phyloP scores from a whole-genome alignment of 805 yeast genomes.

The Barnettozyma sp. region DNA sequence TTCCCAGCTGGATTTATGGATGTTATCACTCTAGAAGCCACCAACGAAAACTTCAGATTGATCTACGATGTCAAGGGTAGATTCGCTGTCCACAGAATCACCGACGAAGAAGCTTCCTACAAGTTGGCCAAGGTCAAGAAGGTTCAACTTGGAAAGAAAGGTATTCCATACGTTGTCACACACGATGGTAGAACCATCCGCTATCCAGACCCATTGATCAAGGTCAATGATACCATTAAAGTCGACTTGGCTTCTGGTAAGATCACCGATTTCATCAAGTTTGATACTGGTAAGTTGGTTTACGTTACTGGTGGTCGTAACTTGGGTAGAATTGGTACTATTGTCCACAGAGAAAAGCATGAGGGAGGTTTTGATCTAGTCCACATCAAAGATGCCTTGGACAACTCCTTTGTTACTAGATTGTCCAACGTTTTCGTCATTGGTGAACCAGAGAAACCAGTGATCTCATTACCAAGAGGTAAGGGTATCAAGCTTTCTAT shows the following conservation, averaged over 20 bases:
- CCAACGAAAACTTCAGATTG: slow-evolving; percentile 99
- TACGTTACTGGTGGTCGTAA: slow-evolving; percentile 98
- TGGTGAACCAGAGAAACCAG: slow-evolving; percentile 94
- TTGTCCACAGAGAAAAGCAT: slow-evolving; percentile 94
- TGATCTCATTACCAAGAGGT: slow-evolving; percentile 96
- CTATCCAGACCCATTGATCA: slow-evolving; percentile 97
- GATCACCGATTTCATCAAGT: slow-evolving; percentile 81
- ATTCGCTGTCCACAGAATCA: slow-evolving; percentile 98
- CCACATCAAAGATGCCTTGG: slow-evolving; percentile 92
- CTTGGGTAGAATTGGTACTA: slow-evolving; percentile 97
- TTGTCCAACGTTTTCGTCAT: slow-evolving; percentile 86
- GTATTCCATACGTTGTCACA: slow-evolving; percentile 96
- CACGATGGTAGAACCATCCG: slow-evolving; percentile 99
- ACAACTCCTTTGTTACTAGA: slow-evolving; percentile 94
- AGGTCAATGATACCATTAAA: slow-evolving; percentile 97
- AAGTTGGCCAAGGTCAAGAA: slow-evolving; percentile 97
- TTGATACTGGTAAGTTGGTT: slow-evolving; percentile 87
- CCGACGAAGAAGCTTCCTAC: slow-evolving; percentile 97
- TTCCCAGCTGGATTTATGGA: slow-evolving; percentile 99
- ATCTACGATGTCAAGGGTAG: slow-evolving; percentile 98
- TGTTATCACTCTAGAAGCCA: slow-evolving; percentile 93
- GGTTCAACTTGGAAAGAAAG: slow-evolving; percentile 97
- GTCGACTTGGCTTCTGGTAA: slow-evolving; percentile 94
- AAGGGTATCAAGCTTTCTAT: slow-evolving; percentile 95
- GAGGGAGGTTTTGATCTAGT: slow-evolving; percentile 98